Base-by-base conservation (phyloP, 2,329 filamentous ascomycete species). In the Botrytis deweyae region DNA sequence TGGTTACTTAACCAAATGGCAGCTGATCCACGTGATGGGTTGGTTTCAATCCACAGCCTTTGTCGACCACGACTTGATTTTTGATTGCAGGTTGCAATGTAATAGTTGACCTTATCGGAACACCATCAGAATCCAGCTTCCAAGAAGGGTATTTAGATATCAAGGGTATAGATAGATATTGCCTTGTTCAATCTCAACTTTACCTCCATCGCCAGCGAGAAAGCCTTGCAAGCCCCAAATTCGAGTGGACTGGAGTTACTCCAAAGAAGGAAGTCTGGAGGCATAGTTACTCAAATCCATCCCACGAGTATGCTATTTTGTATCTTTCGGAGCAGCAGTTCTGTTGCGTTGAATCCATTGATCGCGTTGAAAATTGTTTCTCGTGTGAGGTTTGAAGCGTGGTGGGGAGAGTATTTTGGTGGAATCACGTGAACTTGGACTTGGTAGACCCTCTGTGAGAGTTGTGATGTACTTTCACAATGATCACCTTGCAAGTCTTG, bases 121-220 rank as follows among this genome's bases (percentile, higher is more conserved):
- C 18, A 1, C 10, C 3, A 9, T 20, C 14, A 6, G 22, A 0
- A 3, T 20, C 22, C 0, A 38, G 12, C 22, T 12, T 16, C 2
- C 4, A 1, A 20, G 3, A 29, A 40, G 8, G 55, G 9, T n/a
- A 8, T 12, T 4, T 14, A n/a, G 22, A 9, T 67, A 12, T 3
- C 46, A 55, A 29, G n/a, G 33, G 22, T 9, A 25, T 10, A 38
- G 20, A 16, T 38, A 25, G 20, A 36, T 3, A n/a, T 38, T 66
- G 75, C 62, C 44, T 71, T 76, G 2, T 14, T 16, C 22, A 20
- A 36, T 9, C 29, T 16, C 29, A 36, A 14, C 10, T 29, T 16
- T 42, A 25, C 20, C 42, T 29, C 29, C 16, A 49, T 22, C 22
- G 8, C 20, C 12, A 49, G 25, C 10, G 12, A 6, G 49, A 55